Conservation (phyloP, 371 early-diverging fungal genomes). For the Mortierella sp. region DNA sequence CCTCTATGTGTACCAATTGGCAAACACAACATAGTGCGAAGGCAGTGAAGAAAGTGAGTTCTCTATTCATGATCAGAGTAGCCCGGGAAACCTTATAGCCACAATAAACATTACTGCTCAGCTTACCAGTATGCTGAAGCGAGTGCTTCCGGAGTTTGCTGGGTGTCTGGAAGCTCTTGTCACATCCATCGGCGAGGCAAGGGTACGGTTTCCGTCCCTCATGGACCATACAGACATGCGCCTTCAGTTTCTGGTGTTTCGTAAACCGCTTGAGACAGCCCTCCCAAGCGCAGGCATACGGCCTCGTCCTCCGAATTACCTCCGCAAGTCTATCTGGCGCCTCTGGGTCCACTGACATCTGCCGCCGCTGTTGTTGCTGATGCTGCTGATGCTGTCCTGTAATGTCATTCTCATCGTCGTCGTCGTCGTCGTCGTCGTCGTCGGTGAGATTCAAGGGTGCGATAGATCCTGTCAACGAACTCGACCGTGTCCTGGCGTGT, state of each 20-base stretch:
- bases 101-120: too few relatives aligned
- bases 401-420: not conserved
- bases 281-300: slow-evolving; percentile 63
- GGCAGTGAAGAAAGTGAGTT: not conserved
- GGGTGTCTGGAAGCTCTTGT: slow-evolving; percentile 63
- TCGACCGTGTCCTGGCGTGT: slow-evolving; percentile 58
- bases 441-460: not conserved
- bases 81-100: not conserved
- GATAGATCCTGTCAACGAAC: not conserved
- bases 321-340: slow-evolving; percentile 25
- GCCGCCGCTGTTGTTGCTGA: not conserved
- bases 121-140: slow-evolving; percentile 66
- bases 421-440: not conserved
- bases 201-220: slow-evolving; percentile 60
- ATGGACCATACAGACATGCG: slow-evolving; percentile 65
- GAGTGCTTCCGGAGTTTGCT: slow-evolving; percentile 69
- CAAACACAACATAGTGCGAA: not conserved
- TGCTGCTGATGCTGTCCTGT: not conserved
- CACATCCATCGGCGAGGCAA: slow-evolving; percentile 64
- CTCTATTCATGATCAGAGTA: not conserved
- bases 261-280: slow-evolving; percentile 68
- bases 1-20: slow-evolving; percentile 44
- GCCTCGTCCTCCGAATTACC: slow-evolving; percentile 52
- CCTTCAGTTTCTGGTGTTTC: slow-evolving; percentile 68
- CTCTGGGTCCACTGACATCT: slow-evolving; percentile 10